Evolutionary conservation across 139 green algal genomes (phyloP).

Genomic region (Yamagishiella unicocca): DNA sequence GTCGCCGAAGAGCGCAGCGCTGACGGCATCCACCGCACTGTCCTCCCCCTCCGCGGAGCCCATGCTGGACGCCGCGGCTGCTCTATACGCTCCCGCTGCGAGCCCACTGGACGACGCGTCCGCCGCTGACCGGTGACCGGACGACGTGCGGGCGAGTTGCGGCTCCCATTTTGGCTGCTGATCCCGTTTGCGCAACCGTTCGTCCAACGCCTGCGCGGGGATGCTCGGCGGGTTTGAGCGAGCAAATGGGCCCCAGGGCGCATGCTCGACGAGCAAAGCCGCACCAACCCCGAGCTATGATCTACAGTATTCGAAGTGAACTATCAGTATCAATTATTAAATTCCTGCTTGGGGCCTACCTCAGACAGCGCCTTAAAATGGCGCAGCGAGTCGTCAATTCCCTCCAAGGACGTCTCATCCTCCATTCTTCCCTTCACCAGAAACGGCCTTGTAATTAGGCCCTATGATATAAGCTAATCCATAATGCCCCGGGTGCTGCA

Average conservation of each 20-base stretch:
- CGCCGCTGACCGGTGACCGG: neutral
- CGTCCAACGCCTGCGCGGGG: slow-evolving; percentile 20
- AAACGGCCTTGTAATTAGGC: no score
- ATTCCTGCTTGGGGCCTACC: neutral
- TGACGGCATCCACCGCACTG: neutral
- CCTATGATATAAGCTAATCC: neutral
- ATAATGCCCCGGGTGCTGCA: neutral
- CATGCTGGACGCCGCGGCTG: neutral
- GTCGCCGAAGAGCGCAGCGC: neutral
- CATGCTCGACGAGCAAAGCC: no score
- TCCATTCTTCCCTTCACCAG: slow-evolving; percentile 8
- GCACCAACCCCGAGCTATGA: no score
- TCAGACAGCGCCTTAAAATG: slow-evolving; percentile 42
- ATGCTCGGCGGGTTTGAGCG: no score
- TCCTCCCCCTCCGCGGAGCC: neutral
- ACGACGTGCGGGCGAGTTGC: neutral
- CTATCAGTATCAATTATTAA: neutral
- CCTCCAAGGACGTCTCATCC: neutral
- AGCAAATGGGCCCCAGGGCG: no score
- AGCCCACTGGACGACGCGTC: neutral
- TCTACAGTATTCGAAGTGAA: no score
- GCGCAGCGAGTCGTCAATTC: slow-evolving; percentile 31
- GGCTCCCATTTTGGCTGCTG: slow-evolving; percentile 21
- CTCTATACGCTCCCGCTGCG: neutral
- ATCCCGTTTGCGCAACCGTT: slow-evolving; percentile 4